phyloP scores from a whole-genome alignment of 805 yeast genomes.

The Schwanniomyces sp. region DNA sequence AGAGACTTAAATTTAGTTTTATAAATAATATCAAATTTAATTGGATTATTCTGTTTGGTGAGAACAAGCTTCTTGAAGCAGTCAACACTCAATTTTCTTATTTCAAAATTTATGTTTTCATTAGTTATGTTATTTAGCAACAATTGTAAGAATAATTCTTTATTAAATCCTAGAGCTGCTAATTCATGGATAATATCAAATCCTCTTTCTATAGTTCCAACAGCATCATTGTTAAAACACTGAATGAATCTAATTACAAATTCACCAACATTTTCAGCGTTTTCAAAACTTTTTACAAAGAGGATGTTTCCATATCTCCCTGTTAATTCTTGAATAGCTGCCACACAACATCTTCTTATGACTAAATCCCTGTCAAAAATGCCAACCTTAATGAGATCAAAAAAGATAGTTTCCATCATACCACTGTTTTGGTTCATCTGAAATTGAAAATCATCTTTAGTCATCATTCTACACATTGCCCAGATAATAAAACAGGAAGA shows the following conservation, averaged over 20 bases:
- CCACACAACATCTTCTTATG: conserved; percentile 78
- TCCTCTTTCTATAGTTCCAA: conserved; percentile 17
- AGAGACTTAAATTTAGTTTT: background rate
- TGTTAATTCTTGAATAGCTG: conserved; percentile 81
- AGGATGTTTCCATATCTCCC: conserved; percentile 65
- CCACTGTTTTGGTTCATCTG: background rate
- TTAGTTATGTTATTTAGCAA: conserved; percentile 30
- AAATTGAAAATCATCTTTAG: conserved; percentile 11
- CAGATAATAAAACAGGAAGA: conserved; percentile 84
- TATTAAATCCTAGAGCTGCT: conserved; percentile 23
- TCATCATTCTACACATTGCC: conserved; percentile 58
- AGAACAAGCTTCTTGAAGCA: conserved; percentile 21
- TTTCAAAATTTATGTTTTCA: conserved; percentile 34
- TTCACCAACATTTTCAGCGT: conserved; percentile 20
- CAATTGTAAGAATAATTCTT: conserved; percentile 24
- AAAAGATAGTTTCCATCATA: conserved; percentile 20
- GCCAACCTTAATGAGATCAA: conserved; percentile 49
- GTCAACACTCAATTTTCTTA: conserved; percentile 41
- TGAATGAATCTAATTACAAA: conserved; percentile 57
- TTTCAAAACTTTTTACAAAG: conserved; percentile 20
- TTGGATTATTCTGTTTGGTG: background rate
- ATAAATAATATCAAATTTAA: background rate
- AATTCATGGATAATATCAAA: conserved; percentile 15
- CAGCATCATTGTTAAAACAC: conserved; percentile 47
- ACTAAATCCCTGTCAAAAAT: conserved; percentile 74